A percentile compares a stretch with the other conserved stretches of the same genome.
Conservation (phyloP, 192 early-diverging fungal genomes). For the Phlyctochytrium bullatum region DNA sequence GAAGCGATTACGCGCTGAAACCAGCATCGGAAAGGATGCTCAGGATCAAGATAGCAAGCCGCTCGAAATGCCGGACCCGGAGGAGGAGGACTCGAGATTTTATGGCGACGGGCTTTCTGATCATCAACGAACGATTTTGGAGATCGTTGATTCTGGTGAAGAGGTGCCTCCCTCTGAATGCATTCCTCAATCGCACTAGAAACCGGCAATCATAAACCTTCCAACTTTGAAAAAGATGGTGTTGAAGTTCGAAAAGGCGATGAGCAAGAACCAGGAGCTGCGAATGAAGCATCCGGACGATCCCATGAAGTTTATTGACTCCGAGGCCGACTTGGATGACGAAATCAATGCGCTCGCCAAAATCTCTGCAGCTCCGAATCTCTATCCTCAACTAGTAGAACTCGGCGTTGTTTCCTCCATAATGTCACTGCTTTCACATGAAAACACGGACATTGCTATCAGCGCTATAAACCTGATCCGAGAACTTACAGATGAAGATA, state of each 20-base stretch:
- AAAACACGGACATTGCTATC: constrained; percentile 91
- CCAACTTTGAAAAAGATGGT: constrained; percentile 70
- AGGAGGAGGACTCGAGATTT: constrained; percentile 69
- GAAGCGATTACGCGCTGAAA: constrained; percentile 42
- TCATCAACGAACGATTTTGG: constrained; percentile 73
- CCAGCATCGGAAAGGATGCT: constrained; percentile 24
- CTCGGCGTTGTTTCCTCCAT: constrained; percentile 64
- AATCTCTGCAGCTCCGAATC: constrained; percentile 75
- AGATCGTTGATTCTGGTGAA: constrained; percentile 82
- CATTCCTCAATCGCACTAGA: constrained; percentile 11
- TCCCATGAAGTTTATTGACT: constrained; percentile 85
- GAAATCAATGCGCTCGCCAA: constrained; percentile 75
- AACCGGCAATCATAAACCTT: constrained; percentile 63
- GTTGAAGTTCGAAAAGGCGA: constrained; percentile 77
- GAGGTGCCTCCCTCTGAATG: constrained; percentile 48
- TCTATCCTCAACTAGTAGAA: constrained; percentile 71
- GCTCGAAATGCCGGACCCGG: constrained; percentile 6
- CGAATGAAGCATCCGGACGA: constrained; percentile 76
- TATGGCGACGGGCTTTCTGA: constrained; percentile 80
- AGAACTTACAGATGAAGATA: constrained; percentile 91
- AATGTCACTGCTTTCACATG: constrained; percentile 79
- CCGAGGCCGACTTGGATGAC: constrained; percentile 92
- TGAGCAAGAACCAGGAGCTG: constrained; percentile 85
- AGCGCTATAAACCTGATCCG: constrained; percentile 81
- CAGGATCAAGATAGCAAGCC: not conserved